Evolutionary conservation across 2,329 filamentous ascomycete genomes (phyloP).

Genomic region (Colletotrichum truncatum): DNA sequence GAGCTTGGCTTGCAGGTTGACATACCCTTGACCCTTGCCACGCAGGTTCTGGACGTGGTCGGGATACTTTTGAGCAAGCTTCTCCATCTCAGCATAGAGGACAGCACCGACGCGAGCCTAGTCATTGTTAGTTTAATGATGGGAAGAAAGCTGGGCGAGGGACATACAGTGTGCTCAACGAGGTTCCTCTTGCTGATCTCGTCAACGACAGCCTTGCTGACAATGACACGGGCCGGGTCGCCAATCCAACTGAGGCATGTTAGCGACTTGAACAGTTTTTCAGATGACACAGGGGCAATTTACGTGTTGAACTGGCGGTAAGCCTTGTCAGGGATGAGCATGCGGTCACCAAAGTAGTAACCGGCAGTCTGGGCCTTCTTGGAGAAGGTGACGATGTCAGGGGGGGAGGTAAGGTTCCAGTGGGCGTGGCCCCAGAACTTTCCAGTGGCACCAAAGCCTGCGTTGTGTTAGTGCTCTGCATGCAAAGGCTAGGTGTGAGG

Average conservation of each 20-base stretch:
- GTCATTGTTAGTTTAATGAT: not conserved
- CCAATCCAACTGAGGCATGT: conserved; percentile 71
- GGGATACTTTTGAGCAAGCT: conserved; percentile 72
- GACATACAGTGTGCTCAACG: conserved; percentile 64
- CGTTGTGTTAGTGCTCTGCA: not conserved
- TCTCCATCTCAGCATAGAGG: conserved; percentile 72
- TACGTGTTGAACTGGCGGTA: conserved; percentile 86
- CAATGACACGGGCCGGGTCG: conserved; percentile 78
- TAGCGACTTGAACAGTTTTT: not conserved
- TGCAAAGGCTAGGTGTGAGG: not conserved
- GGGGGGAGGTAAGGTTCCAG: conserved; percentile 77
- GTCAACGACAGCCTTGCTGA: conserved; percentile 81
- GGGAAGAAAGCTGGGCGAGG: too few species aligned
- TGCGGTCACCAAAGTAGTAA: conserved; percentile 83
- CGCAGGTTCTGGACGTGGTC: conserved; percentile 77
- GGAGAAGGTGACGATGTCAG: conserved; percentile 88
- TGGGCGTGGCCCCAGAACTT: conserved; percentile 91
- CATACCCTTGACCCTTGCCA: conserved; percentile 73
- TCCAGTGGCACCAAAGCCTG: conserved; percentile 81
- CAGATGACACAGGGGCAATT: not conserved
- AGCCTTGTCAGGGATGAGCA: conserved; percentile 79
- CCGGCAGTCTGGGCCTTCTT: conserved; percentile 89
- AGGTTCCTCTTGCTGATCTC: conserved; percentile 77
- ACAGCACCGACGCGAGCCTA: conserved; percentile 71
- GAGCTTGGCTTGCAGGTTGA: too few species aligned